Evolutionary conservation across 108 stramenopile species (phyloP).

Genomic region (Mediolabrus comicus): DNA sequence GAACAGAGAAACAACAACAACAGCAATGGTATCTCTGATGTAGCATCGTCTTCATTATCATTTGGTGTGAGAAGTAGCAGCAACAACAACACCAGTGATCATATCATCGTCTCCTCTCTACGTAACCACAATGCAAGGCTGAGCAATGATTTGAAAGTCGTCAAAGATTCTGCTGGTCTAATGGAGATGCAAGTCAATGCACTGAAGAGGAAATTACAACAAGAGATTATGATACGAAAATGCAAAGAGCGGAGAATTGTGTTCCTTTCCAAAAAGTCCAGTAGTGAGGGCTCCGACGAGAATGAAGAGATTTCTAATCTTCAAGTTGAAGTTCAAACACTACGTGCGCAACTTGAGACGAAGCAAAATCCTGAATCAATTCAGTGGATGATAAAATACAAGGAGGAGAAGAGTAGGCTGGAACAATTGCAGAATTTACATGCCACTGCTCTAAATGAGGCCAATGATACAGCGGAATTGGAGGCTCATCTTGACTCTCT

Average conservation of each 20-base stretch:
- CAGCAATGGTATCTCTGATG: neutral
- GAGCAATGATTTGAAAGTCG: slow-evolving; percentile 11
- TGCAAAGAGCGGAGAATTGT: slow-evolving; percentile 45
- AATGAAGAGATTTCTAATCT: slow-evolving; percentile 22
- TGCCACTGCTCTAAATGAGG: slow-evolving; percentile 7
- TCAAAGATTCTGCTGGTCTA: slow-evolving; percentile 15
- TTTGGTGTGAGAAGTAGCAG: neutral
- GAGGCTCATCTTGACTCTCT: slow-evolving; percentile 38
- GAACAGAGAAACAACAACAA: neutral
- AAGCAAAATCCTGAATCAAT: slow-evolving; percentile 16
- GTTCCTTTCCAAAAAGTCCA: slow-evolving; percentile 14
- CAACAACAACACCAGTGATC: neutral
- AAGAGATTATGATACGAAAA: slow-evolving; percentile 49
- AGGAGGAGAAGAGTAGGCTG: slow-evolving; percentile 28
- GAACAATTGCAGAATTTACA: slow-evolving; percentile 16
- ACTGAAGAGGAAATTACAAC: slow-evolving; percentile 47
- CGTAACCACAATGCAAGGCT: slow-evolving; percentile 26
- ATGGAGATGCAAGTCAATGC: slow-evolving; percentile 22
- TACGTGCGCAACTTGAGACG: slow-evolving; percentile 28
- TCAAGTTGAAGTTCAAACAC: slow-evolving; percentile 14
- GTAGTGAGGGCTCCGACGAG: neutral
- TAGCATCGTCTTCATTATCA: neutral
- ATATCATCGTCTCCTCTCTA: slow-evolving; percentile 16
- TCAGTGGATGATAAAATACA: slow-evolving; percentile 44
- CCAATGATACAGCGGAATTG: slow-evolving; percentile 28